Evolutionary conservation across 2,329 filamentous ascomycete species (phyloP).

Genomic region (Colletotrichum orbiculare): DNA sequence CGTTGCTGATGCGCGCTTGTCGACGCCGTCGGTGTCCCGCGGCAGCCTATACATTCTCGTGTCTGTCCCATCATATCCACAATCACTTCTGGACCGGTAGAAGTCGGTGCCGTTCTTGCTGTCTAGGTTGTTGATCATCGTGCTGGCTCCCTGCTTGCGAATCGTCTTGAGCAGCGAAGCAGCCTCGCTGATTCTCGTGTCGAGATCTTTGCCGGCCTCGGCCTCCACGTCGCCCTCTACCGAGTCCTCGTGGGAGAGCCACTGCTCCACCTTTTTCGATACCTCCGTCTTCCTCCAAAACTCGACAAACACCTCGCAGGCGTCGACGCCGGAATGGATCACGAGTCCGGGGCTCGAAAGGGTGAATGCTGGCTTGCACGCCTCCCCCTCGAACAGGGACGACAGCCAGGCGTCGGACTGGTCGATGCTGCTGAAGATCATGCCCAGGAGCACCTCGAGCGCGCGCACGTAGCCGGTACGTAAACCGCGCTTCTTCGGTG

Average conservation of each 20-base stretch:
- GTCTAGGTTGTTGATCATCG: not conserved
- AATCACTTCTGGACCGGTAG: too few relatives aligned
- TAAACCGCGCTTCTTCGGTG: slow-evolving; percentile 29
- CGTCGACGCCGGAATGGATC: not conserved
- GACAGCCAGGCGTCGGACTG: slow-evolving; percentile 14
- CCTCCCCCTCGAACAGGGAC: not conserved
- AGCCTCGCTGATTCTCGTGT: not conserved
- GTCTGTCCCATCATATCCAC: too few relatives aligned
- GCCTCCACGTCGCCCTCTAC: slow-evolving; percentile 18
- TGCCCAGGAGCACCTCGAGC: slow-evolving; percentile 21
- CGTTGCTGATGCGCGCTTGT: too few relatives aligned
- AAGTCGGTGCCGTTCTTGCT: too few relatives aligned
- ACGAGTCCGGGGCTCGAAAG: not conserved
- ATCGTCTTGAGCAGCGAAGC: not conserved
- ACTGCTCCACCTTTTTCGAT: slow-evolving; percentile 5
- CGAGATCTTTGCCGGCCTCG: slow-evolving; percentile 7
- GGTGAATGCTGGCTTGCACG: not conserved
- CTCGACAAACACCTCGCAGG: slow-evolving; percentile 6
- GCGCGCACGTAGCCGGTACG: slow-evolving; percentile 30
- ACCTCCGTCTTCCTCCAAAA: slow-evolving; percentile 21
- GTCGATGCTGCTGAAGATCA: slow-evolving; percentile 20
- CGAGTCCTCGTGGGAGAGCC: slow-evolving; percentile 2
- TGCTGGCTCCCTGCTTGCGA: not conserved
- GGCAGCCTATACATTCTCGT: too few relatives aligned
- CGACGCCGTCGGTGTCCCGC: too few relatives aligned